phyloP scores from a whole-genome alignment of 2,329 filamentous ascomycete genomes.

The Graphilbum fragrans region DNA sequence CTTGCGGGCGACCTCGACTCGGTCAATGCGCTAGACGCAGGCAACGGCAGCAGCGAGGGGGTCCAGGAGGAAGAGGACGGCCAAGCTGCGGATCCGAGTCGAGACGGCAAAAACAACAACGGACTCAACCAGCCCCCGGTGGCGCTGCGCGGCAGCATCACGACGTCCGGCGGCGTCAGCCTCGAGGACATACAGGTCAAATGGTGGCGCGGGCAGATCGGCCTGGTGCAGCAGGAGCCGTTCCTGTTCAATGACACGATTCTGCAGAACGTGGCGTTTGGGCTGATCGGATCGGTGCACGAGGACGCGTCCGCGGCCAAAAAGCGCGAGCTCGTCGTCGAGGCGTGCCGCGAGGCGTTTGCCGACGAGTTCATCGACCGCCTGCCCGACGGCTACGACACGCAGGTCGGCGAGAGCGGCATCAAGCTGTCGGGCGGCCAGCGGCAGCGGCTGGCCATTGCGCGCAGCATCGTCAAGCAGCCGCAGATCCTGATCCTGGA shows the following conservation, averaged over 20 bases:
- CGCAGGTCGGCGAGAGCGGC: slow-evolving; percentile 13
- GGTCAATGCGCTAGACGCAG: no score
- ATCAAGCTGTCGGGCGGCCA: slow-evolving; percentile 57
- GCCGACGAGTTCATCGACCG: slow-evolving; percentile 44
- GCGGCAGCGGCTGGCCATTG: slow-evolving; percentile 61
- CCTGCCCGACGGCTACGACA: slow-evolving; percentile 14
- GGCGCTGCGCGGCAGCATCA: slow-evolving; percentile 38
- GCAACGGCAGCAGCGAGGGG: no score
- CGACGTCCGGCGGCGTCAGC: slow-evolving; percentile 54
- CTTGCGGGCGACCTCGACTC: background rate
- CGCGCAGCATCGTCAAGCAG: slow-evolving; percentile 54
- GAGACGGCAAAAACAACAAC: background rate
- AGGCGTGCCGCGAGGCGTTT: slow-evolving; percentile 44
- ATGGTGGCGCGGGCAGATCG: slow-evolving; percentile 43
- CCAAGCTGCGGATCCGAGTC: no score
- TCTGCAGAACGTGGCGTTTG: slow-evolving; percentile 37
- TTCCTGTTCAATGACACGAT: slow-evolving; percentile 28
- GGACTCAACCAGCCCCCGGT: slow-evolving; percentile 29
- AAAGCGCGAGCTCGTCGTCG: slow-evolving; percentile 32
- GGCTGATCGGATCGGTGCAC: slow-evolving; percentile 22
- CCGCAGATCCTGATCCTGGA: slow-evolving; percentile 59
- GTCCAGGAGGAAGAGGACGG: background rate
- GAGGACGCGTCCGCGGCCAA: slow-evolving; percentile 12
- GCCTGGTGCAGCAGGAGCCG: slow-evolving; percentile 19
- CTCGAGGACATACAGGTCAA: slow-evolving; percentile 60